Conservation (phyloP, 345 rosid genomes). For the Corymbia maculata region DNA sequence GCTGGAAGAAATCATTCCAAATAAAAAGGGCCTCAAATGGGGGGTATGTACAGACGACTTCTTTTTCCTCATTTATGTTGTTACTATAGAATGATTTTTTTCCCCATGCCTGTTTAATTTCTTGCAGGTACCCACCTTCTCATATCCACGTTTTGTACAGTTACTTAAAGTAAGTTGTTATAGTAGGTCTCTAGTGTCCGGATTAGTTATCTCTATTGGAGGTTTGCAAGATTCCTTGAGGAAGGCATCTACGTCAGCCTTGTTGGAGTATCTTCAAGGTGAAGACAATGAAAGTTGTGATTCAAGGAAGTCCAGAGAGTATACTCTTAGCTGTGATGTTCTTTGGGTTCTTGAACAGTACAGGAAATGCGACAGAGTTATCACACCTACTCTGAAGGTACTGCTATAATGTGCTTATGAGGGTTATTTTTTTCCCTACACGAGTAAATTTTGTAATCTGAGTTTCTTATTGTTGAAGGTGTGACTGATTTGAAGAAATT, state of each 20-base stretch:
- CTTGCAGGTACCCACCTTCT: slow-evolving; percentile 72
- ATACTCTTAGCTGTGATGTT: slow-evolving; percentile 42
- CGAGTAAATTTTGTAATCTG: neutral
- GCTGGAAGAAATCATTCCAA: slow-evolving; percentile 61
- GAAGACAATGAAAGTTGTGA: slow-evolving; percentile 25
- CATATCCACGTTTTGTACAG: slow-evolving; percentile 74
- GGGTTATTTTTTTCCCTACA: neutral
- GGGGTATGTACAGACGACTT: slow-evolving; percentile 34
- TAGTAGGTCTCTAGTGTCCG: slow-evolving; percentile 62
- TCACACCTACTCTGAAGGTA: slow-evolving; percentile 86
- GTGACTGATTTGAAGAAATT: neutral
- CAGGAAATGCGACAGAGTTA: slow-evolving; percentile 71
- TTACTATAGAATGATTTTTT: neutral
- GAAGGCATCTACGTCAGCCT: slow-evolving; percentile 55
- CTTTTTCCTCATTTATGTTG: slow-evolving; percentile 1
- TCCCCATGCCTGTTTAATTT: neutral
- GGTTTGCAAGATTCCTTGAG: slow-evolving; percentile 87
- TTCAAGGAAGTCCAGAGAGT: slow-evolving; percentile 34
- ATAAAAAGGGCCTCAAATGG: slow-evolving; percentile 51
- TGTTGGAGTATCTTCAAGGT: slow-evolving; percentile 56
- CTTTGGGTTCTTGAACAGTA: slow-evolving; percentile 75
- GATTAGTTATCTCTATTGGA: slow-evolving; percentile 81
- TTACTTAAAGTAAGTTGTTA: slow-evolving; percentile 54
- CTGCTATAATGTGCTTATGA: neutral
- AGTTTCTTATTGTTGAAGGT: neutral